These are phyloP conservation scores for Gleditsia sinensis DNA, from an alignment of 306 rosid species.

Conservation along the genomic window DNA sequence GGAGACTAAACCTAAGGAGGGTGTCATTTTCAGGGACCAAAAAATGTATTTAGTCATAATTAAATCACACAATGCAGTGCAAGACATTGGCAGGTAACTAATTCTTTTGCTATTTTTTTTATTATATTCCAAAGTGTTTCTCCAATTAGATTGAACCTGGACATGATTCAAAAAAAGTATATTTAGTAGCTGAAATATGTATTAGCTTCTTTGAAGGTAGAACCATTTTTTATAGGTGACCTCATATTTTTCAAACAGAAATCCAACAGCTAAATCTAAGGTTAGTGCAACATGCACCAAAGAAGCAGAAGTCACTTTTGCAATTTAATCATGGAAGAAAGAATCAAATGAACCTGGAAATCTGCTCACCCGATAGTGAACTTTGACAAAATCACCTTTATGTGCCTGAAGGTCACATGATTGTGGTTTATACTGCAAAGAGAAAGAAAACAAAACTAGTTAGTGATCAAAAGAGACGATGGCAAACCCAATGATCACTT, in stretches of 20 bases:
- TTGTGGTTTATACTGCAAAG: conserved; percentile 74
- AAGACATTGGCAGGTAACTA: too few relatives aligned
- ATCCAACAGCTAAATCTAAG: too few relatives aligned
- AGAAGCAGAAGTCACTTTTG: neutral
- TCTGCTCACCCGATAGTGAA: conserved; percentile 78
- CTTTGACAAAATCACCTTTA: conserved; percentile 85
- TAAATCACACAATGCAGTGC: too few relatives aligned
- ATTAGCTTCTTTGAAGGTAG: neutral
- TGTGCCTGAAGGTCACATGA: conserved; percentile 82
- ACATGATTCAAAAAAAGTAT: too few relatives aligned
- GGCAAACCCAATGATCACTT: conserved; percentile 8
- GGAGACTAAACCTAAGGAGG: too few relatives aligned
- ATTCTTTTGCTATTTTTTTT: too few relatives aligned
- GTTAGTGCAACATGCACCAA: neutral
- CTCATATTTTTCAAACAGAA: neutral
- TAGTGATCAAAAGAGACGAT: neutral
- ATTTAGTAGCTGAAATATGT: neutral
- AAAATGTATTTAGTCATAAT: too few relatives aligned
- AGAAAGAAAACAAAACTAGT: neutral
- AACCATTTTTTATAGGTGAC: neutral
- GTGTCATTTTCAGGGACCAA: too few relatives aligned
- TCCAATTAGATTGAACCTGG: too few relatives aligned
- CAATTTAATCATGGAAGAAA: conserved; percentile 1
- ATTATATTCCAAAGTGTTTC: too few relatives aligned
- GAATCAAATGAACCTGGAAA: conserved; percentile 20